phyloP scores from a whole-genome alignment of 805 yeast genomes.

The Tetrapisispora arboricola region DNA sequence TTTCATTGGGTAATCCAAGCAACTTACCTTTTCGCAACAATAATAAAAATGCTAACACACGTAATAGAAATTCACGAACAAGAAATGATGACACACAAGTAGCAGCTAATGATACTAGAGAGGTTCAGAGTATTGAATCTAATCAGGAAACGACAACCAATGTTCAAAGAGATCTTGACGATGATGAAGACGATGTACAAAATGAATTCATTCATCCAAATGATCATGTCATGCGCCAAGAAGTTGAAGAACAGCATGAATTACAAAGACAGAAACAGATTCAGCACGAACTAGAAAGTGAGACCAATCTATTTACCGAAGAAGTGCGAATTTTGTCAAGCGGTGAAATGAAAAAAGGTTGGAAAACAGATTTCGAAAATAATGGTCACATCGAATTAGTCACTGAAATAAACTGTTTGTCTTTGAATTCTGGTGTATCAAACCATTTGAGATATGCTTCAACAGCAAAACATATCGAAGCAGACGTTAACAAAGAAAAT shows the following conservation, averaged over 20 bases:
- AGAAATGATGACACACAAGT: no score
- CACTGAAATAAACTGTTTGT: slow-evolving; percentile 55
- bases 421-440: slow-evolving; percentile 43
- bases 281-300: slow-evolving; percentile 26
- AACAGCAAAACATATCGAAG: slow-evolving; percentile 25
- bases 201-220: slow-evolving; percentile 27
- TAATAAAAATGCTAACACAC: background rate
- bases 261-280: slow-evolving; percentile 23
- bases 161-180: slow-evolving; percentile 26
- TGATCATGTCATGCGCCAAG: slow-evolving; percentile 30
- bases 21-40: slow-evolving; percentile 12
- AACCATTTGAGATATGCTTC: slow-evolving; percentile 37
- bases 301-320: slow-evolving; percentile 47
- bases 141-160: no score
- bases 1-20: slow-evolving; percentile 27
- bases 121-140: no score
- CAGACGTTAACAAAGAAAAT: slow-evolving; percentile 16
- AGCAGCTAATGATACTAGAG: background rate
- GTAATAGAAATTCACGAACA: background rate
- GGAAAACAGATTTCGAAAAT: slow-evolving; percentile 86
- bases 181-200: slow-evolving; percentile 23
- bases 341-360: slow-evolving; percentile 81
- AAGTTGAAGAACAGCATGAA: slow-evolving; percentile 25
- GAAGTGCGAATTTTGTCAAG: slow-evolving; percentile 63
- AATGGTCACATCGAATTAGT: slow-evolving; percentile 73